Evolutionary conservation across 768 basidiomycete genomes (phyloP).

Genomic region (Leccinum arenicola): DNA sequence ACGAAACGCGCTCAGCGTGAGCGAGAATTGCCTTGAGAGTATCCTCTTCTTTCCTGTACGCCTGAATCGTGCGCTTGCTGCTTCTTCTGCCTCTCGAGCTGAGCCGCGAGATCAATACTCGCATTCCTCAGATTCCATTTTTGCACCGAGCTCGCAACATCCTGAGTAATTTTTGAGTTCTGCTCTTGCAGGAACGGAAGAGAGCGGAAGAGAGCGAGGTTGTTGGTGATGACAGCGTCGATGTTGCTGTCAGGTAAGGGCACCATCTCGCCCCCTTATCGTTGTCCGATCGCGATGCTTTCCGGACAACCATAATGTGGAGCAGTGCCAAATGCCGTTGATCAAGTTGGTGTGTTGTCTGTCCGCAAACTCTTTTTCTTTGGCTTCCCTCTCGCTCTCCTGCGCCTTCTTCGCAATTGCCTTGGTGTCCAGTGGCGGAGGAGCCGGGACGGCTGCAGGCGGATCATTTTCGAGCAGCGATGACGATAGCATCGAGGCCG

Average conservation of each 20-base stretch:
- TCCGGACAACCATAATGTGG: slow-evolving; percentile 90
- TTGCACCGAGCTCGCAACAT: slow-evolving; percentile 81
- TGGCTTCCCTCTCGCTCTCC: slow-evolving; percentile 78
- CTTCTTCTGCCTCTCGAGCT: slow-evolving; percentile 78
- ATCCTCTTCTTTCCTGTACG: slow-evolving; percentile 86
- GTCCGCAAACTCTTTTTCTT: slow-evolving; percentile 79
- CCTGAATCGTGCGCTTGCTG: slow-evolving; percentile 67
- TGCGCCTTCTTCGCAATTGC: slow-evolving; percentile 58
- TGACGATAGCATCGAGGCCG: slow-evolving; percentile 45
- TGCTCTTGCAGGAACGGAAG: slow-evolving; percentile 83
- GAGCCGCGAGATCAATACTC: slow-evolving; percentile 88
- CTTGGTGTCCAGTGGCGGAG: slow-evolving; percentile 45
- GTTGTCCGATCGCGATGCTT: slow-evolving; percentile 75
- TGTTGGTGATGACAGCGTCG: slow-evolving; percentile 80
- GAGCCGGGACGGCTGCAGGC: slow-evolving; percentile 35
- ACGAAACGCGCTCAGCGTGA: slow-evolving; percentile 39
- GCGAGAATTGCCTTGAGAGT: slow-evolving; percentile 74
- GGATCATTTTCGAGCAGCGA: slow-evolving; percentile 63
- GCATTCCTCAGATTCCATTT: slow-evolving; percentile 83
- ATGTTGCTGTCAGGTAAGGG: slow-evolving; percentile 48
- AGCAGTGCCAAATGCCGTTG: slow-evolving; percentile 91
- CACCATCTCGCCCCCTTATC: slow-evolving; percentile 54
- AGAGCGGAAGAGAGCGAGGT: slow-evolving; percentile 83
- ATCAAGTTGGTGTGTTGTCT: slow-evolving; percentile 80
- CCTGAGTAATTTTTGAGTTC: slow-evolving; percentile 80